A percentile compares a stretch with the other conserved stretches of the same genome.
phyloP scores from a whole-genome alignment of 169 alveolate species.

The Amoebophrya sp. region DNA sequence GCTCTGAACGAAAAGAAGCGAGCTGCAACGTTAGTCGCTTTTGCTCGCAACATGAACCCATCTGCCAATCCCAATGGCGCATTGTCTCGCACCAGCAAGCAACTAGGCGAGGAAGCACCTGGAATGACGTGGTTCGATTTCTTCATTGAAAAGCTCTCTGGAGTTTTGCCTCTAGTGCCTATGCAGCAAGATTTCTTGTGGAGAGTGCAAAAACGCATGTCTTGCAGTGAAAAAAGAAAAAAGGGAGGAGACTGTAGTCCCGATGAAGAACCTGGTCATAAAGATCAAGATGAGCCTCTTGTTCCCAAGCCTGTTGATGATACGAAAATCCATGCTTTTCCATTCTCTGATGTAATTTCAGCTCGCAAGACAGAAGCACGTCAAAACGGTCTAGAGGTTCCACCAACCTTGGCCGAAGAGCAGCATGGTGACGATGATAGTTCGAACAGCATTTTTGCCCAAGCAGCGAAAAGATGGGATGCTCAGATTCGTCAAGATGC shows the following conservation, averaged over 20 bases:
- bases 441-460: background rate
- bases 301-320: background rate
- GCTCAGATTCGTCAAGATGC: too few species aligned
- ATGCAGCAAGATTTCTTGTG: background rate
- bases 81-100: background rate
- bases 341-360: background rate
- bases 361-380: background rate
- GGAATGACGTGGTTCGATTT: background rate
- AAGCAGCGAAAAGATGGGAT: background rate
- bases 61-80: background rate
- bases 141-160: background rate
- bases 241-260: background rate
- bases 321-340: background rate
- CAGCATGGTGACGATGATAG: background rate
- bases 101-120: background rate
- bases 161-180: background rate
- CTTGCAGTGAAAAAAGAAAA: too few species aligned
- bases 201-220: too few species aligned
- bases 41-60: background rate
- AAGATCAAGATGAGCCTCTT: background rate
- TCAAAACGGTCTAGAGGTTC: background rate
- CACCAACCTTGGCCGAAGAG: too few species aligned
- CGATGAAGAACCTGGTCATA: background rate
- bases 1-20: background rate
- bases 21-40: background rate